phyloP scores from a whole-genome alignment of 805 yeast species.

The Yamadazyma takamatsuzukensis region DNA sequence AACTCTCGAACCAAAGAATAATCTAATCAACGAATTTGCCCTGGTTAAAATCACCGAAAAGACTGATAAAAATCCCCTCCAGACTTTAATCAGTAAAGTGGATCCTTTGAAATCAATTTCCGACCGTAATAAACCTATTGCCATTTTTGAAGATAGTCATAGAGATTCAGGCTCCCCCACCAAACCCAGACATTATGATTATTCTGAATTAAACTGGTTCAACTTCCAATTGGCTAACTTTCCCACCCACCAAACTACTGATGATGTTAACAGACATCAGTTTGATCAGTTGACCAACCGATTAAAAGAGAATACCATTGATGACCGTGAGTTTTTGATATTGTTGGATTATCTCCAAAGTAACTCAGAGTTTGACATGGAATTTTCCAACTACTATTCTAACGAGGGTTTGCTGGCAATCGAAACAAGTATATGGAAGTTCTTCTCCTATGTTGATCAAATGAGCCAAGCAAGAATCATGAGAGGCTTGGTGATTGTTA shows the following conservation, averaged over 20 bases:
- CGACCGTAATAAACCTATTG: constrained; percentile 29
- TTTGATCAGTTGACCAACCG: constrained; percentile 5
- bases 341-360: constrained; percentile 16
- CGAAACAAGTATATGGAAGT: constrained; percentile 16
- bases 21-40: constrained; percentile 24
- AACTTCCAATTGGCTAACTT: constrained; percentile 30
- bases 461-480: constrained; percentile 13
- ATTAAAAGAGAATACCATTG: constrained; percentile 6
- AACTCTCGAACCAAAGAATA: no score
- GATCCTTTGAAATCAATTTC: constrained; percentile 40
- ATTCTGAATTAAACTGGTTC: constrained; percentile 36
- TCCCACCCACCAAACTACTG: constrained; percentile 6
- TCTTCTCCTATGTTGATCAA: constrained; percentile 4
- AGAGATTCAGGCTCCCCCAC: constrained; percentile 35
- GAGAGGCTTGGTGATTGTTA: constrained; percentile 32
- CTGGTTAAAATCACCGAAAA: constrained; percentile 24
- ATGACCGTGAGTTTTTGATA: constrained; percentile 4
- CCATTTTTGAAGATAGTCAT: constrained; percentile 35
- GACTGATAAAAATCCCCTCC: constrained; percentile 19
- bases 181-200: constrained; percentile 23
- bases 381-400: constrained; percentile 14
- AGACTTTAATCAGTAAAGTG: constrained; percentile 33
- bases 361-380: constrained; percentile 11
- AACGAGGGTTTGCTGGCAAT: constrained; percentile 15
- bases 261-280: constrained; percentile 4